Evolutionary conservation across 371 early-diverging fungal genomes (phyloP).

Genomic region (Rhizopus arrhizus): DNA sequence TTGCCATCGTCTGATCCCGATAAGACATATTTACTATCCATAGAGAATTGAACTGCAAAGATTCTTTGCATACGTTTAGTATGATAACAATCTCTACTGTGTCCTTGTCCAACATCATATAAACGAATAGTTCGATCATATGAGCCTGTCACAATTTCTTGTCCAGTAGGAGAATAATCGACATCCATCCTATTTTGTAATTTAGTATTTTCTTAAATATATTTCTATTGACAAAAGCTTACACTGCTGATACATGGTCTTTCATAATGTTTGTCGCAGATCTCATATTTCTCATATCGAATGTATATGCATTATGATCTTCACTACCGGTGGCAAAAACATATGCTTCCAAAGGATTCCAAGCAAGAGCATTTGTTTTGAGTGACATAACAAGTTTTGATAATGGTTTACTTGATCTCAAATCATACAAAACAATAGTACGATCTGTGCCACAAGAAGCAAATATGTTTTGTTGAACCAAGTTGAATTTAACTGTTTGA

Average conservation of each 20-base stretch:
- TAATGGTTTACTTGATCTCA: slow-evolving; percentile 82
- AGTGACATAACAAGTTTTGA: slow-evolving; percentile 74
- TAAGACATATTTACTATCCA: slow-evolving; percentile 96
- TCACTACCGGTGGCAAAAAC: slow-evolving; percentile 91
- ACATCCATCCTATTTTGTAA: slow-evolving; percentile 76
- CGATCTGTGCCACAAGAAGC: slow-evolving; percentile 93
- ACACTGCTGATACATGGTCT: slow-evolving; percentile 97
- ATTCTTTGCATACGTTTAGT: slow-evolving; percentile 97
- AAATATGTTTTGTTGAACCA: slow-evolving; percentile 87
- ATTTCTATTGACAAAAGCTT: slow-evolving; percentile 32
- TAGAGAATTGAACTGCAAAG: slow-evolving; percentile 90
- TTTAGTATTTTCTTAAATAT: slow-evolving; percentile 1
- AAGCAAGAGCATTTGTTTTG: slow-evolving; percentile 90
- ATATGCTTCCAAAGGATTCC: slow-evolving; percentile 98
- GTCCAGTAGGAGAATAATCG: slow-evolving; percentile 98
- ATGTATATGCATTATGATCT: slow-evolving; percentile 94
- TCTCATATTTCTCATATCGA: slow-evolving; percentile 95
- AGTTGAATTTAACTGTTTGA: slow-evolving; percentile 91
- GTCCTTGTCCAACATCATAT: slow-evolving; percentile 80
- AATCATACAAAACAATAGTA: slow-evolving; percentile 91
- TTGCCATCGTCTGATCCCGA: slow-evolving; percentile 98
- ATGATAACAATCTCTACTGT: slow-evolving; percentile 96
- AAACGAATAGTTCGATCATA: slow-evolving; percentile 96
- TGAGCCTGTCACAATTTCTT: slow-evolving; percentile 94
- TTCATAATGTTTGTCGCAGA: slow-evolving; percentile 83